Evolutionary conservation across 192 early-diverging fungal species (phyloP), one percentile per base, ranked within the genome.

Genomic region (Dissophora globulifera): DNA sequence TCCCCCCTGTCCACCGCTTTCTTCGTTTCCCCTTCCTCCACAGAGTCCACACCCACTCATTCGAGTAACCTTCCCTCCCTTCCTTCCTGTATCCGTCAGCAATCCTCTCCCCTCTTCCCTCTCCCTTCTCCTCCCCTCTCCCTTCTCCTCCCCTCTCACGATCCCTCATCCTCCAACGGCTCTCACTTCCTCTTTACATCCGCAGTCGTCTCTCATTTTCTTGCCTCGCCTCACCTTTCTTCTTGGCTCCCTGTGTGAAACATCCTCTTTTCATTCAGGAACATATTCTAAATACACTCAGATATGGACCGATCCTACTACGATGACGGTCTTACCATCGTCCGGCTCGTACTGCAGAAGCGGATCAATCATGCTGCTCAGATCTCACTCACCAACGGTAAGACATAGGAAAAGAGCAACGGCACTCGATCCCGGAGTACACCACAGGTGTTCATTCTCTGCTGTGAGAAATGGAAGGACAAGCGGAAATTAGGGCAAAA

Each of bases 301-400:
- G 35, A 38, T 32, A 69, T 74, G 48, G 61, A 64, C 1, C n/a
- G 17, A 32, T 41, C 43, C 1, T 51, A 58, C 29, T 74, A 64
- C 45, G 69, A 74, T 4, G 69, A 62, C 26, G 60, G 61, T 5
- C 54, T 58, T 29, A 26, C 43, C 6, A 33, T 51, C 22, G 69
- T 74, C 32, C 60, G 61, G 23, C 12, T 60, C 16, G 71, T 75
- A 12, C 57, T 75, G 16, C 41, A 55, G n/a, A 75, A 61, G 43
- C 25, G 71, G 47, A 58, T 75, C 41, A 75, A 75, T 32, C 55
- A 58, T 22, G 71, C 62, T 25, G 71, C 71, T 0, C 71, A 66
- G 26, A 55, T 60, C 41, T 75, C 71, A 8, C 57, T 75, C 27
- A 40, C 62, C 29, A 75, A 75, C 42, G 71, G 71, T 75, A 75